Evolutionary conservation across 164 flowering plant species (phyloP).

Genomic region (Warburgia ugandensis): DNA sequence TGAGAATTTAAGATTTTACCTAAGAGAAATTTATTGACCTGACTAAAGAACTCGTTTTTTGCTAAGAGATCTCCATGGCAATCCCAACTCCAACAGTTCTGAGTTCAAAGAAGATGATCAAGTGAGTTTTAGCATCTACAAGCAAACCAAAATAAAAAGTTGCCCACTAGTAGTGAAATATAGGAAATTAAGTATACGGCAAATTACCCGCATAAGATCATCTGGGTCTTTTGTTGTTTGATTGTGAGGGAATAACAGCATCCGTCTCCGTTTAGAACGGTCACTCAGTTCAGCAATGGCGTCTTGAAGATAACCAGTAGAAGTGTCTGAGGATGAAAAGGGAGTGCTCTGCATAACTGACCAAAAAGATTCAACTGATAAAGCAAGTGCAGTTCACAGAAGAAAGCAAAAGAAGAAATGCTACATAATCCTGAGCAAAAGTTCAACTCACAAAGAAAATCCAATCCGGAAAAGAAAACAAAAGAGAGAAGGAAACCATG

Average conservation of each 20-base stretch:
- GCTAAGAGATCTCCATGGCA: conserved; percentile 7
- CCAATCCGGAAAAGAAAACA: too few species aligned
- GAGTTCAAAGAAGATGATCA: conserved; percentile 1
- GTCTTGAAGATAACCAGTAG: conserved; percentile 30
- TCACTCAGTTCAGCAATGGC: conserved; percentile 23
- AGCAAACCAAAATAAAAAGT: background rate
- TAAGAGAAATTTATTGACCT: background rate
- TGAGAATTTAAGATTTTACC: conserved; percentile 4
- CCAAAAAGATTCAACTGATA: too few species aligned
- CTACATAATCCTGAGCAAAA: background rate
- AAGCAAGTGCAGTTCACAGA: conserved; percentile 6
- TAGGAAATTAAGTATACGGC: background rate
- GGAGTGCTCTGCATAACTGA: conserved; percentile 7
- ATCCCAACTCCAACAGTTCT: conserved; percentile 11
- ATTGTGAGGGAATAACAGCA: conserved; percentile 6
- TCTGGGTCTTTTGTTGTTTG: conserved; percentile 1
- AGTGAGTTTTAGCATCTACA: background rate
- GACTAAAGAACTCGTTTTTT: conserved; percentile 2
- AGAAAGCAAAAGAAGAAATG: background rate
- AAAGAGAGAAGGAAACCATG: background rate
- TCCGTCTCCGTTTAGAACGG: conserved; percentile 15
- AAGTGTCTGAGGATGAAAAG: conserved; percentile 6
- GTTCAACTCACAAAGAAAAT: background rate
- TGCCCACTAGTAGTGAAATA: background rate
- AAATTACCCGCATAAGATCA: conserved; percentile 8